These are phyloP conservation scores for Phyllosticta citriasiana DNA, from an alignment of 2,329 filamentous ascomycete genomes.

Conservation along the genomic window DNA sequence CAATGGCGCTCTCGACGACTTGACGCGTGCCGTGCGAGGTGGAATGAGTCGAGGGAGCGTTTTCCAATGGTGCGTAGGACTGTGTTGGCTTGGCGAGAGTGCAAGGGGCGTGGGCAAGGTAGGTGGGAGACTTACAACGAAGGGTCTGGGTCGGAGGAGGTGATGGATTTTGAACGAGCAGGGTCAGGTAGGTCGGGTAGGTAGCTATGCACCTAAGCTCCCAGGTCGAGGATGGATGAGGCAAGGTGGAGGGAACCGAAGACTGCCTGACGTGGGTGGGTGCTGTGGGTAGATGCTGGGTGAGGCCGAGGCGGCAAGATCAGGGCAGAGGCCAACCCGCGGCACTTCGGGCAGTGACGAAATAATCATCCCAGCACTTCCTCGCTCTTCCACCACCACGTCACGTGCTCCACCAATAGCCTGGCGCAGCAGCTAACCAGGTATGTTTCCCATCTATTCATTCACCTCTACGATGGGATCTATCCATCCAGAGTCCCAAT, in stretches of 20 bases:
- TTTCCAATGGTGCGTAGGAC: background rate
- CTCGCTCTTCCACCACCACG: background rate
- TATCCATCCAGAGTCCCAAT: background rate
- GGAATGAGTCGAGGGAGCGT: background rate
- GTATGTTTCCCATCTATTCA: background rate
- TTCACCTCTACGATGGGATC: background rate
- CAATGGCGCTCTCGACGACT: background rate
- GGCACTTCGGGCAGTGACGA: conserved; percentile 4
- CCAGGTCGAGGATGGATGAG: background rate
- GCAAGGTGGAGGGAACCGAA: conserved; percentile 3
- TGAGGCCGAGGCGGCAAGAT: background rate
- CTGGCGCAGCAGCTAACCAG: background rate
- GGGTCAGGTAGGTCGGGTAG: background rate
- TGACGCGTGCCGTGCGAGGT: background rate
- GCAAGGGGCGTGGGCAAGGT: background rate
- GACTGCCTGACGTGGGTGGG: conserved; percentile 8
- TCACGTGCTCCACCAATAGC: background rate
- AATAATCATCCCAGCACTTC: conserved; percentile 5
- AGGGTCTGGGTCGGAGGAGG: background rate
- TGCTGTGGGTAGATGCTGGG: background rate
- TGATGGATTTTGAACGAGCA: background rate
- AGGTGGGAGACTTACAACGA: conserved; percentile 18
- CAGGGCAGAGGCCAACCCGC: background rate
- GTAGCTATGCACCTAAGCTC: background rate
- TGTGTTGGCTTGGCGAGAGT: background rate